Evolutionary conservation across 2,329 filamentous ascomycete species (phyloP).

Genomic region (Pseudogymnoascus sp.): DNA sequence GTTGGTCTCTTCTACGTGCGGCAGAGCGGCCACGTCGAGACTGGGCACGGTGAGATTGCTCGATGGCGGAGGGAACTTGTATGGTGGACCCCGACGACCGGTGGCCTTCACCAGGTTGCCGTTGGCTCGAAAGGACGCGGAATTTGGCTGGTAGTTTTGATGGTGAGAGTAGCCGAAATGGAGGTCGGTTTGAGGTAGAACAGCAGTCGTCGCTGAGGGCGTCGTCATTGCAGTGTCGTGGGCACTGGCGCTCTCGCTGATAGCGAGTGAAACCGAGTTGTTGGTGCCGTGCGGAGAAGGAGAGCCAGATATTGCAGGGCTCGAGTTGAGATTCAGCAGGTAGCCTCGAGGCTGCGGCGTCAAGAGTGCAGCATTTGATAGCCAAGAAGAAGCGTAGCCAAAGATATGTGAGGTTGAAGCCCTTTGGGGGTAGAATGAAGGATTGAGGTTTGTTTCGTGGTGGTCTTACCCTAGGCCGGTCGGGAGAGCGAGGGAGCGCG

Average conservation of each 20-base stretch:
- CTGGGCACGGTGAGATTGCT: slow-evolving; percentile 23
- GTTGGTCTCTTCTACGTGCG: slow-evolving; percentile 18
- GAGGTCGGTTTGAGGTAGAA: slow-evolving; percentile 59
- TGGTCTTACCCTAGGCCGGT: neutral
- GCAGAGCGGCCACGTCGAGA: slow-evolving; percentile 19
- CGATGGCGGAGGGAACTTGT: slow-evolving; percentile 24
- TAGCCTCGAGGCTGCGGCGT: slow-evolving; percentile 1
- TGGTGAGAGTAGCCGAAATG: slow-evolving; percentile 54
- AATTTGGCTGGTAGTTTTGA: slow-evolving; percentile 43
- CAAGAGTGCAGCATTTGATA: slow-evolving; percentile 1
- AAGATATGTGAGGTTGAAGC: neutral
- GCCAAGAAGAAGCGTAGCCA: neutral
- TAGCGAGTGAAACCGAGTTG: slow-evolving; percentile 1
- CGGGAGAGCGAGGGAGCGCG: neutral
- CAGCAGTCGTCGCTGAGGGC: slow-evolving; percentile 67
- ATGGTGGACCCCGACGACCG: slow-evolving; percentile 25
- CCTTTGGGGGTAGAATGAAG: slow-evolving; percentile 2
- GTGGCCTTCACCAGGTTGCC: slow-evolving; percentile 29
- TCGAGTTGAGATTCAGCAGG: neutral
- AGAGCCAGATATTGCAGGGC: neutral
- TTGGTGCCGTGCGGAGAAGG: neutral
- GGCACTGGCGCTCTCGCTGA: neutral
- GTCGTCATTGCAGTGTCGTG: slow-evolving; percentile 56
- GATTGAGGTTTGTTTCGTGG: neutral
- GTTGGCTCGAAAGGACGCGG: slow-evolving; percentile 41